A percentile compares a stretch with the other conserved stretches of the same genome.
phyloP scores from a whole-genome alignment of 1,284 basidiomycete genomes.

The Agroathelia rolfsii region DNA sequence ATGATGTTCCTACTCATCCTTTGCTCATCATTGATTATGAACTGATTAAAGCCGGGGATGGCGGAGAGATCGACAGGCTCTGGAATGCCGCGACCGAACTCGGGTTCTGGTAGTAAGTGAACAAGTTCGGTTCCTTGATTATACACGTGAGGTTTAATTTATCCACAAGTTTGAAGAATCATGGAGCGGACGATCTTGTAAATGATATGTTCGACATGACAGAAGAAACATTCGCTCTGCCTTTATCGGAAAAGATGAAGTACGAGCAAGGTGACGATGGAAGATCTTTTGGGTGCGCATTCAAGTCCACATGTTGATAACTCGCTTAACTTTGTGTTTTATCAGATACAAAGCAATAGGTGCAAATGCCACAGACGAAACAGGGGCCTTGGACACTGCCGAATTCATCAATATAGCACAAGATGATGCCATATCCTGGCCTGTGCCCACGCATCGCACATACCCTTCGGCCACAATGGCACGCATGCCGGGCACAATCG shows the following conservation, averaged over 20 bases:
- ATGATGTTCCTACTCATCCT: conserved; percentile 26
- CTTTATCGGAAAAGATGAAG: conserved; percentile 12
- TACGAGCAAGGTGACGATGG: conserved; percentile 16
- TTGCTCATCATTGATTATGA: conserved; percentile 29
- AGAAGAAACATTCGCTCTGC: conserved; percentile 12
- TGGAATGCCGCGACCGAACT: conserved; percentile 26
- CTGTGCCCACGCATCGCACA: conserved; percentile 2
- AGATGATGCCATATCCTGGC: conserved; percentile 11
- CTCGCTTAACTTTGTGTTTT: background rate
- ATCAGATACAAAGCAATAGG: conserved; percentile 16
- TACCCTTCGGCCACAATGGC: conserved; percentile 7
- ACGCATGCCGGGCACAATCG: conserved; percentile 8
- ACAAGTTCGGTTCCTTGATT: background rate
- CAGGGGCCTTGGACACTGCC: conserved; percentile 13
- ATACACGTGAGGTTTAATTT: background rate
- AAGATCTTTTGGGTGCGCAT: conserved; percentile 10
- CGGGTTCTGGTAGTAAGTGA: conserved; percentile 32
- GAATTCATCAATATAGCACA: conserved; percentile 15
- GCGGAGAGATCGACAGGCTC: conserved; percentile 22
- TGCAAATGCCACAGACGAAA: conserved; percentile 14
- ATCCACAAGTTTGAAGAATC: conserved; percentile 11
- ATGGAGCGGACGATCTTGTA: conserved; percentile 11
- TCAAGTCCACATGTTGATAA: conserved; percentile 1
- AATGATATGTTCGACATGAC: conserved; percentile 14
- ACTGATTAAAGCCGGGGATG: conserved; percentile 21